A percentile compares a stretch with the other conserved stretches of the same genome.
phyloP scores from a whole-genome alignment of 2,329 filamentous ascomycete genomes.

The Teratosphaeriaceae sp. region DNA sequence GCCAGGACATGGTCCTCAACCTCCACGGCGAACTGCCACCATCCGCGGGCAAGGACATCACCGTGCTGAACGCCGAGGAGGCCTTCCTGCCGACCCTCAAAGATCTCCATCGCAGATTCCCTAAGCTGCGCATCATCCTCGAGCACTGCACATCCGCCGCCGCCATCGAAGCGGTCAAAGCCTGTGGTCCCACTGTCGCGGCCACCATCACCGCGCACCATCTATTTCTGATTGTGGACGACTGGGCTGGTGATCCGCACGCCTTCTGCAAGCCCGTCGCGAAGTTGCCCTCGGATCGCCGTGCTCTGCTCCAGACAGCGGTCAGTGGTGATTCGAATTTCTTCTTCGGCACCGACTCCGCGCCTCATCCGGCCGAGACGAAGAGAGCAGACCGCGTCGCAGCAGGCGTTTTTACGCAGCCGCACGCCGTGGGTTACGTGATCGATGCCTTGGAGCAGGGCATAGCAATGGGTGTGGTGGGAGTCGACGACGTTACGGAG shows the following conservation, averaged over 20 bases:
- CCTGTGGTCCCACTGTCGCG: conserved; percentile 70
- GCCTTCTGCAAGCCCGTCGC: conserved; percentile 69
- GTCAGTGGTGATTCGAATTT: conserved; percentile 57
- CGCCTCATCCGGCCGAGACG: conserved; percentile 58
- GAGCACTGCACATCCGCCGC: conserved; percentile 87
- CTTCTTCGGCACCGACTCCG: conserved; percentile 68
- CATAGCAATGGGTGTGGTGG: conserved; percentile 48
- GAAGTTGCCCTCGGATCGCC: conserved; percentile 61
- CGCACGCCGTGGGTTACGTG: conserved; percentile 59
- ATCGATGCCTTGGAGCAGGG: conserved; percentile 59
- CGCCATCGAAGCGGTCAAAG: conserved; percentile 68
- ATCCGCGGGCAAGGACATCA: conserved; percentile 34
- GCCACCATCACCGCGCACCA: conserved; percentile 85
- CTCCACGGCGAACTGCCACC: conserved; percentile 83
- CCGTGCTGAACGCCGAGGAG: conserved; percentile 60
- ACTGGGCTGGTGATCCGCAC: conserved; percentile 64
- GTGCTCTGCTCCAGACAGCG: conserved; percentile 62
- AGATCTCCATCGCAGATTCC: conserved; percentile 67
- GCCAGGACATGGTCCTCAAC: conserved; percentile 76
- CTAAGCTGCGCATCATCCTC: conserved; percentile 58
- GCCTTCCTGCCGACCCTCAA: conserved; percentile 74
- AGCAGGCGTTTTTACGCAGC: conserved; percentile 76
- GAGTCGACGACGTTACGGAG: conserved; percentile 47
- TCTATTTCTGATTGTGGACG: conserved; percentile 70
- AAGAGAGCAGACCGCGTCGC: conserved; percentile 55